Conservation (phyloP, 1,139 yeast genomes). For the Pichia sp. region DNA sequence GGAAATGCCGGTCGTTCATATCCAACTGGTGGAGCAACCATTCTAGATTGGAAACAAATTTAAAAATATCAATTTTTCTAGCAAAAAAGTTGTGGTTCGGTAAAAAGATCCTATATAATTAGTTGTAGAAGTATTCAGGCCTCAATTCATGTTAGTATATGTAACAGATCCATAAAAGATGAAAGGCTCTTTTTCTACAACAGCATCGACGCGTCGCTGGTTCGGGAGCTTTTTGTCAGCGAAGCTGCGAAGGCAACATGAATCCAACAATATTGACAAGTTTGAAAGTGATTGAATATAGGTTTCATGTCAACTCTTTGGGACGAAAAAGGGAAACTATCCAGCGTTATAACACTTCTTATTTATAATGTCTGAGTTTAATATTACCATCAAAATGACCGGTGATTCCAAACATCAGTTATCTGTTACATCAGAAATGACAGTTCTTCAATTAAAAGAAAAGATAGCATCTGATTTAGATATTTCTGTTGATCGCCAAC, state of each 20-base stretch:
- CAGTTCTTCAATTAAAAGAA: slow-evolving; percentile 65
- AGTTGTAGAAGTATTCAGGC: no score
- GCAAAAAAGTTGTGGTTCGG: neutral
- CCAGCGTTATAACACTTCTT: no score
- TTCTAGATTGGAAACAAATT: neutral
- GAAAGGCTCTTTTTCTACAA: no score
- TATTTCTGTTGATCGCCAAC: slow-evolving; percentile 68
- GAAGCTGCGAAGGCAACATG: neutral
- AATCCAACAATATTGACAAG: neutral
- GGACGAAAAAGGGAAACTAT: neutral
- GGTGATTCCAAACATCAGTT: slow-evolving; percentile 33
- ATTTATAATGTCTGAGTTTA: slow-evolving; percentile 12
- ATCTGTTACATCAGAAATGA: slow-evolving; percentile 43
- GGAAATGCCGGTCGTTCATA: slow-evolving; percentile 79
- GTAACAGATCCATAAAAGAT: no score
- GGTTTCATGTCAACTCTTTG: neutral
- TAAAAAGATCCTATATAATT: neutral
- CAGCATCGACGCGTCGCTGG: neutral
- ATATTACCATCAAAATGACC: slow-evolving; percentile 13
- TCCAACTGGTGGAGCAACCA: slow-evolving; percentile 58
- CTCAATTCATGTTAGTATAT: no score
- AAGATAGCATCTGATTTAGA: slow-evolving; percentile 52
- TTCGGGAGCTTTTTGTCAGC: neutral
- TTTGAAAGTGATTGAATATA: neutral
- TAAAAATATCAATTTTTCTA: neutral